Evolutionary conservation across 305 asterid genomes (phyloP), one percentile per base, ranked within the genome.

Genomic region (Solanum hybrid): DNA sequence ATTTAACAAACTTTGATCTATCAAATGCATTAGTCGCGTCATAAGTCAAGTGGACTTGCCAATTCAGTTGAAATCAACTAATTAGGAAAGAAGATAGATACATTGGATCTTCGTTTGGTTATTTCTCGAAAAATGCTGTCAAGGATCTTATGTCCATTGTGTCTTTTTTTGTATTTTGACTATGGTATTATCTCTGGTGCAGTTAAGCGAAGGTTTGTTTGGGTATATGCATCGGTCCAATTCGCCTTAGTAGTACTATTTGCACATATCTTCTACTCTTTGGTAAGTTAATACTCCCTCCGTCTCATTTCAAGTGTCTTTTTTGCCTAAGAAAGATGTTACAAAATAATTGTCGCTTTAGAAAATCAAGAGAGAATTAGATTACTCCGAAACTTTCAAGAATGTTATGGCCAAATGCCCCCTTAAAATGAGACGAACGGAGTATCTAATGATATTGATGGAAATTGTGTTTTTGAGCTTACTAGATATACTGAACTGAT

Each of bases 191-290:
- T 17, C 65, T 37, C 22, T 37, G 65, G 83, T 91, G 90, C 89
- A 97, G 99, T 97, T 93, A 95, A 94, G 93, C 93, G 96, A 93
- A 92, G 93, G 89, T 96, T 91, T 77, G 96, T 96, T 3, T 97
- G 99, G 99, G 91, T 95, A 15, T 97, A 97, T 88, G 98, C 99
- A 87, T 91, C 96, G 1, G 61, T 94, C 78, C 99, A 97, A 81
- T 97, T 97, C 84, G 89, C 93, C 33, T 93, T 97, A 7, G 99
- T 97, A 85, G 99, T 97, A 90, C 91, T 96, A 93, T 97, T 96
- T 76, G 98, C 98, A 65, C 99, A 96, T 91, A 91, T 97, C 87
- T 96, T 96, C 93, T 97, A 97, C 95, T 91, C 94, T 11, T 90
- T 95, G 97, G 99, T 97, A 93, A 91, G 96, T 81, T 11, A 51